Conservation (phyloP, 2,329 filamentous ascomycete genomes). For the Catunica adiposa region DNA sequence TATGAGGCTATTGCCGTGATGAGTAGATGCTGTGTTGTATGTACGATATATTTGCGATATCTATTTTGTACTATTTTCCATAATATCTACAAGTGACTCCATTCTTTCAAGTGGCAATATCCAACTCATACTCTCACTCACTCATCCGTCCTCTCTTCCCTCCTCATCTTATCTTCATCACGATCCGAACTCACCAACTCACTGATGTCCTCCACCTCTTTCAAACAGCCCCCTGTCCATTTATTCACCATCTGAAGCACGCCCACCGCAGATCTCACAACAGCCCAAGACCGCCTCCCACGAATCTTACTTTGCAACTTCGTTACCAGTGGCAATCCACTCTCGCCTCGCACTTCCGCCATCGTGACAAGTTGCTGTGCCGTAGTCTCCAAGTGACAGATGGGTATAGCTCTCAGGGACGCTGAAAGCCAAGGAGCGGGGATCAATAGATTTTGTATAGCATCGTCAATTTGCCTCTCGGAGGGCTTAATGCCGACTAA, state of each 20-base stretch:
- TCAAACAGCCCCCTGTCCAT: constrained; percentile 1
- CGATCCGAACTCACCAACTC: not conserved
- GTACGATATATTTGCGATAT: no score
- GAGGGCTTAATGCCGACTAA: no score
- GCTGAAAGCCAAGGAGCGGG: not conserved
- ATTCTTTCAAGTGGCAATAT: no score
- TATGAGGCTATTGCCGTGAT: not conserved
- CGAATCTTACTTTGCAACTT: not conserved
- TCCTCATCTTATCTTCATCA: not conserved
- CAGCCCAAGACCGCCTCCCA: not conserved
- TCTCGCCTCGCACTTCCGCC: no score
- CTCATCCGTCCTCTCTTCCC: not conserved
- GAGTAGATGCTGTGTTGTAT: not conserved
- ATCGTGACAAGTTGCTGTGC: not conserved
- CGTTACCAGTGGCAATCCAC: no score
- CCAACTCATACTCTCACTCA: not conserved
- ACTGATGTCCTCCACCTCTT: not conserved
- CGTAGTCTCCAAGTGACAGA: not conserved
- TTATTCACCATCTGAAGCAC: not conserved
- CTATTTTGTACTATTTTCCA: not conserved
- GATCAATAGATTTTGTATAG: not conserved
- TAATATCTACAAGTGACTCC: not conserved
- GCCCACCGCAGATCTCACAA: not conserved
- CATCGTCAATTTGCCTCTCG: no score
- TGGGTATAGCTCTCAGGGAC: not conserved